A percentile compares a stretch with the other conserved stretches of the same genome.
Evolutionary conservation across 73 alveolate genomes (phyloP).

Genomic region (Stentor roeselii): DNA sequence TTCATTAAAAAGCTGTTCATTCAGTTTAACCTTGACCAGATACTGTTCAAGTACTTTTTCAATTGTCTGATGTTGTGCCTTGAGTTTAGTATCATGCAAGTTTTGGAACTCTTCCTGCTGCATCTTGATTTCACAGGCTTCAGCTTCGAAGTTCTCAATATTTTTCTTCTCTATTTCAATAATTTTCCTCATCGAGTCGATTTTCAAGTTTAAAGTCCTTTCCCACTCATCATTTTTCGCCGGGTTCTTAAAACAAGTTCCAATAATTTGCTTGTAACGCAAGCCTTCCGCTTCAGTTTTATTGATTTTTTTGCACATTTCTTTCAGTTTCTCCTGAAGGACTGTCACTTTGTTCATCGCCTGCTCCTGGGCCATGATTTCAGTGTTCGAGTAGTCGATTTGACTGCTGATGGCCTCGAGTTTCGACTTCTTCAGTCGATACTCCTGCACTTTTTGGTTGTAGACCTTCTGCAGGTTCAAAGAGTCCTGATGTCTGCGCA

Average conservation of each 20-base stretch:
- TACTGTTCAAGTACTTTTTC: constrained; percentile 31
- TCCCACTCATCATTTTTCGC: constrained; percentile 61
- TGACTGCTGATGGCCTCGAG: background rate
- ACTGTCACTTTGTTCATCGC: constrained; percentile 26
- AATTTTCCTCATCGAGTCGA: constrained; percentile 45
- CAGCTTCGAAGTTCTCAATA: constrained; percentile 27
- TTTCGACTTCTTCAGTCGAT: background rate
- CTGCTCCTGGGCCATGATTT: constrained; percentile 11
- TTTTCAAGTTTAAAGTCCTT: constrained; percentile 31
- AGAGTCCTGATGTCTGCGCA: background rate
- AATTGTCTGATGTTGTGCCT: constrained; percentile 42
- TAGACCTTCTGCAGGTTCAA: background rate
- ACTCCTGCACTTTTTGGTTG: background rate
- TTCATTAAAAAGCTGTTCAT: constrained; percentile 31
- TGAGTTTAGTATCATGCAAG: constrained; percentile 32
- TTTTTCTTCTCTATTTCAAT: constrained; percentile 35
- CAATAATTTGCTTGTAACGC: constrained; percentile 38
- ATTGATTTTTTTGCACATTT: constrained; percentile 44
- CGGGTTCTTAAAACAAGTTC: constrained; percentile 39
- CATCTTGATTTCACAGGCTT: constrained; percentile 8
- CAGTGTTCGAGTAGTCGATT: constrained; percentile 18
- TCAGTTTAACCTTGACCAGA: constrained; percentile 31
- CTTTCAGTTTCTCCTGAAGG: constrained; percentile 40
- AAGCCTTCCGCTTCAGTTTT: constrained; percentile 50
- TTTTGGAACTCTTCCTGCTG: constrained; percentile 3